Percentiles rank a stretch among this genome's conserved stretches.
These are phyloP conservation scores for Aspergillaceae sp. DNA, from an alignment of 2,329 filamentous ascomycete species.

Conservation along the genomic window DNA sequence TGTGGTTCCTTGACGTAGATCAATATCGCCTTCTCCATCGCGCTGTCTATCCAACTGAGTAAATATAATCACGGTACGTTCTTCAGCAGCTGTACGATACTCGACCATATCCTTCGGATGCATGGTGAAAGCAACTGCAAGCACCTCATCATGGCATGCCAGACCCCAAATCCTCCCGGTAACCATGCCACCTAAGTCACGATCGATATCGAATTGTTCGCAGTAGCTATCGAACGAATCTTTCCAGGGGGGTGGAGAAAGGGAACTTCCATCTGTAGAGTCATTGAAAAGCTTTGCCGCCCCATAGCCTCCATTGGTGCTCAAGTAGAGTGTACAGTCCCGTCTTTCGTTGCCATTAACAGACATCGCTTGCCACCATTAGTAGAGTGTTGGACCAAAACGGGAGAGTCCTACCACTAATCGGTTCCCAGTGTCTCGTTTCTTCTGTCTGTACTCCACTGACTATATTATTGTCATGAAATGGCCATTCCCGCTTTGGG, in stretches of 20 bases:
- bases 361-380: conserved; percentile 19
- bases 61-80: conserved; percentile 35
- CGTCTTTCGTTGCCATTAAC: conserved; percentile 6
- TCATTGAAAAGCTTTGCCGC: conserved; percentile 9
- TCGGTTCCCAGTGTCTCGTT: conserved; percentile 21
- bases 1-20: conserved; percentile 6
- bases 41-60: conserved; percentile 8
- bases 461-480: conserved; percentile 9
- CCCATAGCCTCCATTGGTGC: conserved; percentile 21
- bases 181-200: conserved; percentile 43
- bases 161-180: conserved; percentile 49
- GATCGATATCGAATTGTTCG: conserved; percentile 41
- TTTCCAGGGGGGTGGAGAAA: conserved; percentile 18
- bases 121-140: conserved; percentile 43
- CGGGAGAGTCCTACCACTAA: conserved; percentile 21
- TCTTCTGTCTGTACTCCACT: conserved; percentile 6
- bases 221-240: conserved; percentile 23
- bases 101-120: conserved; percentile 52
- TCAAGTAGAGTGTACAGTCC: conserved; percentile 20
- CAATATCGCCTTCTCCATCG: conserved; percentile 5
- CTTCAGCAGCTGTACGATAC: conserved; percentile 43
- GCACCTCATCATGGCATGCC: conserved; percentile 39
- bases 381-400: conserved; percentile 2
- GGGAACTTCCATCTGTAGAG: conserved; percentile 1
- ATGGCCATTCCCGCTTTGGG: conserved; percentile 11